Base-by-base conservation (phyloP, 495 filamentous ascomycete genomes). In the Penicillium subrubescens region DNA sequence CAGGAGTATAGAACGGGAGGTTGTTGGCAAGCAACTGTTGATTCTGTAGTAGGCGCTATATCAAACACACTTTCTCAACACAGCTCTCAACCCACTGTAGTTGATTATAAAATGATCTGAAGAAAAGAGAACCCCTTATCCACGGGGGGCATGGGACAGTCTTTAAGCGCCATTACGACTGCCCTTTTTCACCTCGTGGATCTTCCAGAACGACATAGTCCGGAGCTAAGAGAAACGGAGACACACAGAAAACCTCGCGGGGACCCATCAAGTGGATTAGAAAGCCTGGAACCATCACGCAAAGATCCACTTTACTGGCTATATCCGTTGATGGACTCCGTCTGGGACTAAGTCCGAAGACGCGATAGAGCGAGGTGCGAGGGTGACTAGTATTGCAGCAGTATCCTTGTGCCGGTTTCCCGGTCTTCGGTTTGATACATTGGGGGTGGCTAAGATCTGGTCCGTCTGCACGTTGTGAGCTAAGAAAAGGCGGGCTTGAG, bases 151-250 rank as follows among this genome's bases (percentile, higher is more conserved):
- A 58, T 53, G 21, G 21, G 11, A 25, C 43, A 21, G 50, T n/a
- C 50, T 63, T 63, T 63, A 63, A 63, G 21, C 17, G 43, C 29
- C 61, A 59, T 53, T 19, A 23, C 41, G 39, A 37, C 51, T 59
- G 52, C 44, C 37, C 31, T 7, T 33, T 33, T 29, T 56, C 54
- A 19, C 11, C 48, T 43, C 61, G 61, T 59, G 61, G 54, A 39
- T 39, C 54, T 58, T 63, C 61, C 17, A 59, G 23, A 23, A 39
- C 51, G 44, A 29, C 19, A 43, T 43, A 0, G 37, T 41, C 34
- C 61, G 61, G 55, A 63, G 61, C 61, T 63, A 63, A 48, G 14
- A 48, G 44, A 23, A 23, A 48, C 44, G 44, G 44, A 48, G 3
- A 25, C 21, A 25, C 21, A 25, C 43, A n/a, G 43, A 44, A 48